These are phyloP conservation scores for Globisporangium parvum DNA, from an alignment of 352 stramenopile species.

Conservation along the genomic window DNA sequence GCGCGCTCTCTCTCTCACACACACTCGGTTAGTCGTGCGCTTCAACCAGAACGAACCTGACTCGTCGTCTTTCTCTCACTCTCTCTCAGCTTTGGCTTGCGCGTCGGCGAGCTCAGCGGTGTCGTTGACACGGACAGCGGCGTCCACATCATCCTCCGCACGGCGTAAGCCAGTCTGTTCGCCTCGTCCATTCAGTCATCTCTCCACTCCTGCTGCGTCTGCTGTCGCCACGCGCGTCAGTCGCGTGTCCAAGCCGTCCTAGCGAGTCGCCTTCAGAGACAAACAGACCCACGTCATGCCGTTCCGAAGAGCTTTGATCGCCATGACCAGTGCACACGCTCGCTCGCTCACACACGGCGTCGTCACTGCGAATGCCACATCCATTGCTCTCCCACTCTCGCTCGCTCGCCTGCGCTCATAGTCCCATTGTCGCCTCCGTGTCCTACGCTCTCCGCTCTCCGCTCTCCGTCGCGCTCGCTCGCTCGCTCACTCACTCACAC, in stretches of 20 bases:
- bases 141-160: constrained; percentile 96
- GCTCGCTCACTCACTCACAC: constrained; percentile 1
- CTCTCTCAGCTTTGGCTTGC: constrained; percentile 73
- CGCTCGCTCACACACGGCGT: no score
- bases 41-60: no score
- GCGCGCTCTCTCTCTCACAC: no score
- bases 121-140: constrained; percentile 95
- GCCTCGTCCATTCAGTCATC: not conserved
- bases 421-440: not conserved
- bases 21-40: no score
- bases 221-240: no score
- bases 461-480: not conserved
- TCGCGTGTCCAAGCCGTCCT: no score
- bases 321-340: no score
- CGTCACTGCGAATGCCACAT: no score
- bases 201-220: no score
- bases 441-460: not conserved
- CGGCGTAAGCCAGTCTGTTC: constrained; percentile 33
- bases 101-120: constrained; percentile 90
- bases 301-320: no score
- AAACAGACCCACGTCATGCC: no score
- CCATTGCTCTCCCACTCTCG: not conserved
- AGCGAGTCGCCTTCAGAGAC: no score
- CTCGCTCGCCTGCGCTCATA: not conserved
- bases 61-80: not conserved